These are phyloP conservation scores for Aspergillus funiculosus DNA, from an alignment of 495 filamentous ascomycete species.

Conservation along the genomic window DNA sequence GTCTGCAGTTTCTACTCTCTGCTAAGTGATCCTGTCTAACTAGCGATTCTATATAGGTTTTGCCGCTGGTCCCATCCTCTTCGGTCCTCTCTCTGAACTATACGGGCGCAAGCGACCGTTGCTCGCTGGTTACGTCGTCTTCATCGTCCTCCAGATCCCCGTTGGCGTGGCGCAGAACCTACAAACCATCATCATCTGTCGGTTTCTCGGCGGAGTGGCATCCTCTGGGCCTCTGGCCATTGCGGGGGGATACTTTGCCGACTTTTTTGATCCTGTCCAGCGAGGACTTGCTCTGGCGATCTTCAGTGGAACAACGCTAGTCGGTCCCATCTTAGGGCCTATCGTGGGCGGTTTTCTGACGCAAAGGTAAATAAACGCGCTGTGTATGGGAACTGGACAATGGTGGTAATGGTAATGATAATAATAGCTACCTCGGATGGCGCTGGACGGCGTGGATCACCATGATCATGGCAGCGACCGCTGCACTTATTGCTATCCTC, in stretches of 20 bases:
- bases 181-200: slow-evolving; percentile 47
- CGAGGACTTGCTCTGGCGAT: slow-evolving; percentile 50
- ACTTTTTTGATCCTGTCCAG: slow-evolving; percentile 52
- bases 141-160: slow-evolving; percentile 52
- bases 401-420: background rate
- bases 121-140: slow-evolving; percentile 43
- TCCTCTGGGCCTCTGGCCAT: slow-evolving; percentile 54
- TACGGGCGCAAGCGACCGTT: slow-evolving; percentile 57
- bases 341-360: slow-evolving; percentile 52
- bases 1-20: background rate
- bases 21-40: slow-evolving; percentile 31
- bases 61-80: slow-evolving; percentile 43
- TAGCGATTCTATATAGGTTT: slow-evolving; percentile 25
- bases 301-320: slow-evolving; percentile 48
- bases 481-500: slow-evolving; percentile 36
- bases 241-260: slow-evolving; percentile 47
- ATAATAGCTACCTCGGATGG: slow-evolving; percentile 46
- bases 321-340: slow-evolving; percentile 51
- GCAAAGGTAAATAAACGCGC: slow-evolving; percentile 9
- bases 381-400: background rate
- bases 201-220: slow-evolving; percentile 52
- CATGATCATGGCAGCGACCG: slow-evolving; percentile 43
- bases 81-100: slow-evolving; percentile 67
- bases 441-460: slow-evolving; percentile 56
- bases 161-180: slow-evolving; percentile 51